Conservation (phyloP, 768 basidiomycete genomes). For the Mycena latifolia region DNA sequence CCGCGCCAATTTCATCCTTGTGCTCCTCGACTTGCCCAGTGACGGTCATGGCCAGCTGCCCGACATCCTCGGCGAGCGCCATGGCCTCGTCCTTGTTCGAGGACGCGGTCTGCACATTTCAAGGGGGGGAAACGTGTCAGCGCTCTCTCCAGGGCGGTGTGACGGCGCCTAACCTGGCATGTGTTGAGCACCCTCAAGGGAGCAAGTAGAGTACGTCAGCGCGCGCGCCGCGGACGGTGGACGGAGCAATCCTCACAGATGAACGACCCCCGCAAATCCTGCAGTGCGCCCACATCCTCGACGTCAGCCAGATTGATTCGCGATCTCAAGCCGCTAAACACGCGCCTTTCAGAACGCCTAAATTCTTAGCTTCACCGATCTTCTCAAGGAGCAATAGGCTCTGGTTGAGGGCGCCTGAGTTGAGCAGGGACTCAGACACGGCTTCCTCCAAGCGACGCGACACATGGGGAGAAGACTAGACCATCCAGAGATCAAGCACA, state of each 20-base stretch:
- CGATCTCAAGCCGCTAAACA: neutral
- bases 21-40: constrained; percentile 30
- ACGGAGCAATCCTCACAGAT: constrained; percentile 19
- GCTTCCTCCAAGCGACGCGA: constrained; percentile 27
- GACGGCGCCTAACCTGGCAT: constrained; percentile 34
- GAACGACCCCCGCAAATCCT: constrained; percentile 33
- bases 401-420: constrained; percentile 28
- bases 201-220: constrained; percentile 1
- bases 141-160: neutral
- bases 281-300: neutral
- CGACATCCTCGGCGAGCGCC: constrained; percentile 35
- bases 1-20: constrained; percentile 24
- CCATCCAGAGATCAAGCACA: neutral
- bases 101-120: constrained; percentile 25
- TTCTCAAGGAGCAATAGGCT: constrained; percentile 21
- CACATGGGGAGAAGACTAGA: constrained; percentile 18
- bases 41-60: constrained; percentile 27
- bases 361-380: constrained; percentile 27
- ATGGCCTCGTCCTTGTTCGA: constrained; percentile 31
- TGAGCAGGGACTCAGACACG: constrained; percentile 16
- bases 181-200: constrained; percentile 28
- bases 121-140: neutral
- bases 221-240: neutral
- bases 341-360: constrained; percentile 32
- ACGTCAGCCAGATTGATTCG: neutral